phyloP scores from a whole-genome alignment of 2,329 filamentous ascomycete genomes.

The Falciphora oryzae region DNA sequence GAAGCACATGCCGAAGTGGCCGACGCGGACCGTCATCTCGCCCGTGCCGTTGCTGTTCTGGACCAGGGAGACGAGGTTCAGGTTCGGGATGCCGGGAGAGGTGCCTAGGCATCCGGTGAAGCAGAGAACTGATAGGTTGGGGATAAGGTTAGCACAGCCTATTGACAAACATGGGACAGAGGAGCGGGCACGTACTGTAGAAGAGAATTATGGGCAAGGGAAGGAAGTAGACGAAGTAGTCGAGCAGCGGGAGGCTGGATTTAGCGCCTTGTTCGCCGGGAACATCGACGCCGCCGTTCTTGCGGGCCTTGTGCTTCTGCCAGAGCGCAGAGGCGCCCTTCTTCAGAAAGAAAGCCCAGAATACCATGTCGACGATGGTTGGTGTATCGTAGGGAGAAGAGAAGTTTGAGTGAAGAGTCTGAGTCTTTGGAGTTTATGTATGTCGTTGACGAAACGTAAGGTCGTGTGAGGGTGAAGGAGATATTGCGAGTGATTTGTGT shows the following conservation, averaged over 20 bases:
- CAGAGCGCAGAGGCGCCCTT: background rate
- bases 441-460: background rate
- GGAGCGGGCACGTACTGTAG: slow-evolving; percentile 2
- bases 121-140: background rate
- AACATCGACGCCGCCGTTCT: background rate
- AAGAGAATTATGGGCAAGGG: slow-evolving; percentile 6
- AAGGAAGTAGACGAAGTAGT: slow-evolving; percentile 5
- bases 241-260: background rate
- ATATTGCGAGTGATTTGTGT: background rate
- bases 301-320: background rate
- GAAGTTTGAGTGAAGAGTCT: background rate
- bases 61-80: slow-evolving; percentile 4
- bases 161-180: background rate
- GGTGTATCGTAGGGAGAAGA: background rate
- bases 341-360: background rate
- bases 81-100: slow-evolving; percentile 8
- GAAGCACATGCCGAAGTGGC: slow-evolving; percentile 9
- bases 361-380: background rate
- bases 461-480: background rate
- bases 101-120: slow-evolving; percentile 5
- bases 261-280: background rate
- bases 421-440: background rate
- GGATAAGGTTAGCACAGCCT: background rate
- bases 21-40: slow-evolving; percentile 3
- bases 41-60: background rate